Conservation (phyloP, 2,329 filamentous ascomycete species). For the Sporothrix schenckii region DNA sequence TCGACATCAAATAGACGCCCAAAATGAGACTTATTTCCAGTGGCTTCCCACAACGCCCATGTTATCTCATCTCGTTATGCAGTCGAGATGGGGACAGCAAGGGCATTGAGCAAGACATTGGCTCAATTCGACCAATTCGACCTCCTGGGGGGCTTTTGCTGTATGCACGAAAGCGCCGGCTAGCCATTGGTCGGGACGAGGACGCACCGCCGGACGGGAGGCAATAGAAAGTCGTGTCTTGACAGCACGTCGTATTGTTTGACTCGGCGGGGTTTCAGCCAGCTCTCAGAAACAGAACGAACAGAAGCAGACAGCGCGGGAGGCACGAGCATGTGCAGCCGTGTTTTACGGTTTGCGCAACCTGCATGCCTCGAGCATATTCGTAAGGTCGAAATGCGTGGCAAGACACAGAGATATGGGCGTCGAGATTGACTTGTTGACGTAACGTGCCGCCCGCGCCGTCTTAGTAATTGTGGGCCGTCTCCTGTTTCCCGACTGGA, state of each 20-base stretch:
- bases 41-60: background rate
- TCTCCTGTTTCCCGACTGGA: slow-evolving; percentile 5
- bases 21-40: background rate
- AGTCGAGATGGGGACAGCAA: background rate
- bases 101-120: slow-evolving; percentile 20
- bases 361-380: background rate
- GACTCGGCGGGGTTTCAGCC: slow-evolving; percentile 5
- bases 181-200: slow-evolving; percentile 29
- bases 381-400: background rate
- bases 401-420: background rate
- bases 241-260: background rate
- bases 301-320: background rate
- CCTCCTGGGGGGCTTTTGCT: background rate
- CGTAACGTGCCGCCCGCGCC: background rate
- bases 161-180: slow-evolving; percentile 31
- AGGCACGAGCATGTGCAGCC: background rate
- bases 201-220: background rate
- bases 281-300: background rate
- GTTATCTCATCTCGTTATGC: slow-evolving; percentile 21
- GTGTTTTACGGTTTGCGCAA: background rate
- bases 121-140: background rate
- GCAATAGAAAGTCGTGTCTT: background rate
- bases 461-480: background rate
- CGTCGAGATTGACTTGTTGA: background rate
- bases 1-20: slow-evolving; percentile 7